Evolutionary conservation across 108 stramenopile species (phyloP), one percentile per base, ranked within the genome.

Genomic region (Parmales sp.): DNA sequence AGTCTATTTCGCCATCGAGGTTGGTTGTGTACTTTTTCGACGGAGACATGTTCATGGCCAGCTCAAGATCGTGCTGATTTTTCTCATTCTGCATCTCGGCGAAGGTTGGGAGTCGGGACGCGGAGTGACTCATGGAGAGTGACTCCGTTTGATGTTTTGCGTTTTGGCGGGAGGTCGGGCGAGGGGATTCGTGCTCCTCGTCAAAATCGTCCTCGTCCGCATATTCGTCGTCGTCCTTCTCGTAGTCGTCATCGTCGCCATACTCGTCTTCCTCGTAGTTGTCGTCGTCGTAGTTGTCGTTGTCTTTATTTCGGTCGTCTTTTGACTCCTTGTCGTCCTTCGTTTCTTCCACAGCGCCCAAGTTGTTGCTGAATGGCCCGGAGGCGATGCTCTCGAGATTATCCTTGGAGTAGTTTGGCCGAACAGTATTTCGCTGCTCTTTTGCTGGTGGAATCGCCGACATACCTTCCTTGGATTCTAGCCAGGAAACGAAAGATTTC

Each of bases 221-320:
- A 6, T 6, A 6, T 7, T 16, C 26, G 31, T 46, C 45, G 38
- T 39, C 45, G 54, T 60, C 44, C 45, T 67, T 20, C 7, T 34
- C 29, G 16, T 48, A 16, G 45, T 41, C 66, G 25, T 48, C 39
- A 45, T 48, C 18, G 45, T 45, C 43, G 45, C 31, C 43, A 45
- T 46, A 22, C 16, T 67, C 39, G 7, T 45, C 29, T 11, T 45
- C 25, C 2, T 48, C 39, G 6, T 67, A 22, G 66, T 60, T 28
- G 45, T 23, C 66, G 66, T 67, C 13, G 45, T 45, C 43, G 43
- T 67, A 28, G n/a, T 34, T 34, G 38, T 31, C 66, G 45, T 43
- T 20, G 5, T 23, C 25, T 28, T 60, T 22, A 5, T 50, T 22
- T 6, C 18, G 31, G 6, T 34, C 20, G 29, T 20, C 36, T 34